phyloP scores from a whole-genome alignment of 768 basidiomycete genomes.

The Galerina marginata region DNA sequence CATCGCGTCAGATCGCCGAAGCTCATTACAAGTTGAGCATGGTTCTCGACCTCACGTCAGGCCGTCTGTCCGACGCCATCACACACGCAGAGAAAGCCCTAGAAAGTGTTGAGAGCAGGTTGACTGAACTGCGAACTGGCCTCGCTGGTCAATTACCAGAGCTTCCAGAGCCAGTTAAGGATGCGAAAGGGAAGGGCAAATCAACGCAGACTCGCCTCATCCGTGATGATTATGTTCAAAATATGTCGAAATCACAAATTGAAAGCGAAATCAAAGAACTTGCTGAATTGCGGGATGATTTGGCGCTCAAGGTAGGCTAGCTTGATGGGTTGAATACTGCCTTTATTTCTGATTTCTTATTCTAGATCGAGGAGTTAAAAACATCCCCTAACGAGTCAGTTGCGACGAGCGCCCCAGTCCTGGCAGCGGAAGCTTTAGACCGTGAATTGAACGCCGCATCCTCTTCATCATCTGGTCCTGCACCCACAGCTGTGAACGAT shows the following conservation, averaged over 20 bases:
- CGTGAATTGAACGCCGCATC: conserved; percentile 63
- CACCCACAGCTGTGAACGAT: conserved; percentile 67
- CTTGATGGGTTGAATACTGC: background rate
- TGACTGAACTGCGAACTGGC: conserved; percentile 61
- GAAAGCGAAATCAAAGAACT: conserved; percentile 84
- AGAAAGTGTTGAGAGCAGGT: conserved; percentile 74
- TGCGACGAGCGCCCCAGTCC: conserved; percentile 64
- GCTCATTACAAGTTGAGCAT: conserved; percentile 95
- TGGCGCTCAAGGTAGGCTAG: conserved; percentile 75
- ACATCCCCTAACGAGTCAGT: conserved; percentile 69
- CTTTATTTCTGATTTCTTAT: background rate
- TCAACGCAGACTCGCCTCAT: conserved; percentile 49
- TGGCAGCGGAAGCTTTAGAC: conserved; percentile 75
- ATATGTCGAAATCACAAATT: conserved; percentile 76
- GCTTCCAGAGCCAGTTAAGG: conserved; percentile 38
- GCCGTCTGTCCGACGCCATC: conserved; percentile 83
- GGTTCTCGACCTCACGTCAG: conserved; percentile 89
- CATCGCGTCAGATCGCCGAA: conserved; percentile 93
- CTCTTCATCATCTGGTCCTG: conserved; percentile 36
- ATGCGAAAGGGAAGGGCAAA: conserved; percentile 77
- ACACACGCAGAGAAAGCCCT: conserved; percentile 80
- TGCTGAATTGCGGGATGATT: conserved; percentile 74
- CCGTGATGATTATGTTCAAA: conserved; percentile 59
- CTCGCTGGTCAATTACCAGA: conserved; percentile 45
- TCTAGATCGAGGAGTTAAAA: conserved; percentile 89